These are phyloP conservation scores for Glycine tomentella DNA, from an alignment of 306 rosid genomes.

Conservation along the genomic window DNA sequence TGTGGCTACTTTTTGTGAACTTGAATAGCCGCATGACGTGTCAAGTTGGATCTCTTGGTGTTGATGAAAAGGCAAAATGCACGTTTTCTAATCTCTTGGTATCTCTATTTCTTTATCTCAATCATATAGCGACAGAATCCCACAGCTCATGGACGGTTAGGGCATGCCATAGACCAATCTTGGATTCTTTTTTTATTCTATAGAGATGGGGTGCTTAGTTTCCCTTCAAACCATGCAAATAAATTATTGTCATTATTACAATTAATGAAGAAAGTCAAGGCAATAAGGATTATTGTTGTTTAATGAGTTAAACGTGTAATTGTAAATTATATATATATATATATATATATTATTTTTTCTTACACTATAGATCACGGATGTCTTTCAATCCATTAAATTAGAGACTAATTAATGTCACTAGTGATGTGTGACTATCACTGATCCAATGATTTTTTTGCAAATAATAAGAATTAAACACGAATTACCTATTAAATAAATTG, in stretches of 20 bases:
- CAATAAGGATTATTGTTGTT: no score
- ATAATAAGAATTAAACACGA: no score
- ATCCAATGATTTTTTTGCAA: no score
- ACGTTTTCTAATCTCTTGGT: constrained; percentile 20
- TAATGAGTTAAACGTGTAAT: no score
- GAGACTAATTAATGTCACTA: no score
- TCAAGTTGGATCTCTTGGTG: constrained; percentile 52
- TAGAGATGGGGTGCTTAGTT: constrained; percentile 5
- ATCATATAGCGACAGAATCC: constrained; percentile 37
- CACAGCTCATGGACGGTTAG: constrained; percentile 27
- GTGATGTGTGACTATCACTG: no score
- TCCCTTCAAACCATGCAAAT: not conserved
- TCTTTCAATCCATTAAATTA: no score
- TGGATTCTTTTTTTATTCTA: not conserved
- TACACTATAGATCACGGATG: no score
- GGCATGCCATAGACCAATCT: constrained; percentile 34
- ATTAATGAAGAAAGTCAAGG: not conserved
- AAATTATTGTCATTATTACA: not conserved
- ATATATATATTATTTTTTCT: no score
- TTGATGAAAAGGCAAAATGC: constrained; percentile 55
- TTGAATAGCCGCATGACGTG: constrained; percentile 57
- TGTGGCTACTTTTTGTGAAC: constrained; percentile 37
- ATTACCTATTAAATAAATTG: no score
- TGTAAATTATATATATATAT: no score
- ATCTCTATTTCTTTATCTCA: constrained; percentile 23